phyloP scores from a whole-genome alignment of 805 yeast species.

The Zygosaccharomyces bailii region DNA sequence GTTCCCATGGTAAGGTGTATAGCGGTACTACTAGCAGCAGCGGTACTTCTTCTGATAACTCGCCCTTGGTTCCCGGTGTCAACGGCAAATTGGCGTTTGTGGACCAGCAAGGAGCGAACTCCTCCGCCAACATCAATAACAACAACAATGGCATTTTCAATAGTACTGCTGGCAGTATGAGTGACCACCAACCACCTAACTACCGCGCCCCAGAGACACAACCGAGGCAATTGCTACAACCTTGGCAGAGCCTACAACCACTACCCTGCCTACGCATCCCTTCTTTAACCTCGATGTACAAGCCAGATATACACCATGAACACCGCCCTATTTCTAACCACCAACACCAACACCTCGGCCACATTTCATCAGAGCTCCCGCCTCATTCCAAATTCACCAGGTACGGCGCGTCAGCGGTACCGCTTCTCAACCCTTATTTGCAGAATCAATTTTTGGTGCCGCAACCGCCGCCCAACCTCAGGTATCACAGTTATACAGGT shows the following conservation, averaged over 20 bases:
- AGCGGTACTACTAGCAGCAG: conserved; percentile 25
- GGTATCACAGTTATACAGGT: neutral
- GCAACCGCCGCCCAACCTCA: conserved; percentile 8
- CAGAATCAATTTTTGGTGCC: conserved; percentile 3
- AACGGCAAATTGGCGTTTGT: conserved; percentile 1
- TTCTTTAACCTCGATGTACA: conserved; percentile 5
- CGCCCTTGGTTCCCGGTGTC: neutral
- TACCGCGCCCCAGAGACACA: conserved; percentile 24
- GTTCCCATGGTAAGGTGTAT: conserved; percentile 42
- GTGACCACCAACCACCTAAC: too few relatives aligned
- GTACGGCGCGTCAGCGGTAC: neutral
- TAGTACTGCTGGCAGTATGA: conserved; percentile 25
- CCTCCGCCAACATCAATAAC: conserved; percentile 9
- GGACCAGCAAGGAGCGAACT: neutral
- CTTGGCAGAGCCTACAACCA: conserved; percentile 3
- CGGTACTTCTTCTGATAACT: conserved; percentile 1
- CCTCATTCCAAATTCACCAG: conserved; percentile 2
- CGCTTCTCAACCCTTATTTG: conserved; percentile 1
- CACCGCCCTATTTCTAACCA: too few relatives aligned
- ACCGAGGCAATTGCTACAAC: conserved; percentile 6
- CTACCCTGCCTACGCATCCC: conserved; percentile 3
- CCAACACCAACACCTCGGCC: too few relatives aligned
- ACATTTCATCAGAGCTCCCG: too few relatives aligned
- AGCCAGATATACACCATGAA: conserved; percentile 2
- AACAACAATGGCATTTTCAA: conserved; percentile 9